Conservation (phyloP, 371 early-diverging fungal species). For the Choanephora cucurbitarum region DNA sequence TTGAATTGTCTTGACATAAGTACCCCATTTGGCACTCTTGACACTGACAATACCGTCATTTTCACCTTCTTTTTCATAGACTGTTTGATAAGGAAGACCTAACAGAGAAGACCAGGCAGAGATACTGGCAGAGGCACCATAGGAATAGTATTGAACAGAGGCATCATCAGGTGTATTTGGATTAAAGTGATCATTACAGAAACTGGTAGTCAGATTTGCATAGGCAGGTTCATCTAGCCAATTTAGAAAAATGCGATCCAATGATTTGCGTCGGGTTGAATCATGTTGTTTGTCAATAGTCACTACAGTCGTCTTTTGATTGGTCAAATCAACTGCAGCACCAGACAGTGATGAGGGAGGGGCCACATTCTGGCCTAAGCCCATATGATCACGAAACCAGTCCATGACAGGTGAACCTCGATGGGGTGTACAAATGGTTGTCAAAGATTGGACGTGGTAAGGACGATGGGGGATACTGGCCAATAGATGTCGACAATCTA, state of each 20-base stretch:
- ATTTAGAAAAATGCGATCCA: slow-evolving; percentile 19
- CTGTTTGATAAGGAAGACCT: slow-evolving; percentile 59
- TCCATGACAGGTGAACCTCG: slow-evolving; percentile 91
- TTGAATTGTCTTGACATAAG: slow-evolving; percentile 75
- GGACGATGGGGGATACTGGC: slow-evolving; percentile 67
- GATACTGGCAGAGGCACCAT: slow-evolving; percentile 64
- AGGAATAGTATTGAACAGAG: slow-evolving; percentile 73
- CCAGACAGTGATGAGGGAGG: neutral
- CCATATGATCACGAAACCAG: slow-evolving; percentile 82
- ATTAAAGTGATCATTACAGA: slow-evolving; percentile 77
- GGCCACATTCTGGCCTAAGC: slow-evolving; percentile 39
- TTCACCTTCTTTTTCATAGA: slow-evolving; percentile 55
- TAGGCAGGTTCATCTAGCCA: slow-evolving; percentile 83
- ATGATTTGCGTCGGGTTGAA: slow-evolving; percentile 3
- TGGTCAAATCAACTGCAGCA: neutral
- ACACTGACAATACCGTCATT: slow-evolving; percentile 93
- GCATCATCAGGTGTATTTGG: slow-evolving; percentile 76
- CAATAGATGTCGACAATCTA: slow-evolving; percentile 86
- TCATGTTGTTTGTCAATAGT: neutral
- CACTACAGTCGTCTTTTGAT: neutral
- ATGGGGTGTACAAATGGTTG: slow-evolving; percentile 93
- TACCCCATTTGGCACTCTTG: slow-evolving; percentile 84
- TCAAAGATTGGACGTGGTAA: slow-evolving; percentile 74
- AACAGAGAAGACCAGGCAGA: slow-evolving; percentile 51
- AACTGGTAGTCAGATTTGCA: slow-evolving; percentile 79